Base-by-base conservation (phyloP, 306 rosid species). In the Cicer pinnatifidum region DNA sequence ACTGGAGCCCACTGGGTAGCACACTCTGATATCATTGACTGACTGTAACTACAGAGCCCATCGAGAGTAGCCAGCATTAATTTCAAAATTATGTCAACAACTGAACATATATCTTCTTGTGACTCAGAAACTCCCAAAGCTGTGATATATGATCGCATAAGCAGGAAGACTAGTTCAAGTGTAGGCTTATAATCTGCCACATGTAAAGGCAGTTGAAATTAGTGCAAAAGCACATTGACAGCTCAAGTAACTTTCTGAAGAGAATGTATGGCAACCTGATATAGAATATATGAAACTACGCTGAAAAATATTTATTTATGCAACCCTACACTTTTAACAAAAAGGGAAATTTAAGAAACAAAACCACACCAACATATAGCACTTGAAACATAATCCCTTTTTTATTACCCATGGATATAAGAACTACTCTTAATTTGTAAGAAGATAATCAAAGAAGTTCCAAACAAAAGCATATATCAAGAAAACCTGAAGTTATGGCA, bases 1-100 rank as follows among this genome's bases (percentile, higher is more conserved):
- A 89, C 77, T 12, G 92, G 89, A 81, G 90, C 84, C 98, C 97
- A 93, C 46, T 78, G 86, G 82, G 85, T 40, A 35, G 94, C 90
- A 82, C 96, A 91, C 48, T 67, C 73, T 11, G 87, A 82, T 82
- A 93, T 84, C 37, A 80, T 58, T 47, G 88, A 75, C 70, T 75
- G 45, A 52, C 60, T 68, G 72, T 20, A 65, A 80, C 54, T 65
- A 80, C 81, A 82, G 67, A 93, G 86, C 71, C 97, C 97, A 44
- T 81, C 78, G 13, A 91, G 94, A 82, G 89, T 85, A 56, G 72
- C 84, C 61, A 85, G 39, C 89, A 91, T 91, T 78, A 91, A 83
- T 65, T 88, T 75, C 75, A 93, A 72, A 83, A 87, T 69, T 83
- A 81, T 71, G 69, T 88, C 88, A 68, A 84, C 67, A 59, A 89